These are phyloP conservation scores for Diplocarpon mali DNA, from an alignment of 2,329 filamentous ascomycete species.

Conservation along the genomic window DNA sequence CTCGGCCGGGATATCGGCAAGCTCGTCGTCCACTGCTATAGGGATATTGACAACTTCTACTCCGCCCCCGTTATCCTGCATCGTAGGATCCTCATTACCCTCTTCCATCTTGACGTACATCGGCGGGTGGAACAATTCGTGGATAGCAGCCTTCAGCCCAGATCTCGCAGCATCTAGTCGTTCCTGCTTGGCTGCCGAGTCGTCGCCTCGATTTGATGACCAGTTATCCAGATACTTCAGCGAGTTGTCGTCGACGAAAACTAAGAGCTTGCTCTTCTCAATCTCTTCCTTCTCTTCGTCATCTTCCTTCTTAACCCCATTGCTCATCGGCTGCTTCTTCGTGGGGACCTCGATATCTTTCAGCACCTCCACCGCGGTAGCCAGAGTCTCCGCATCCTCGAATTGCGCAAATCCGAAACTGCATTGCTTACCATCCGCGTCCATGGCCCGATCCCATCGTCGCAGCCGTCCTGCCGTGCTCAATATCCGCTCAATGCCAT, in stretches of 20 bases:
- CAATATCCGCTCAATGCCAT: slow-evolving; percentile 68
- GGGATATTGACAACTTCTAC: slow-evolving; percentile 87
- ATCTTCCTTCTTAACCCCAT: slow-evolving; percentile 31
- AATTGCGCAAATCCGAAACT: slow-evolving; percentile 94
- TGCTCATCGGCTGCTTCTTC: slow-evolving; percentile 54
- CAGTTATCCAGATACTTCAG: slow-evolving; percentile 78
- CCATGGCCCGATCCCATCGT: slow-evolving; percentile 74
- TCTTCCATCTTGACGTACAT: slow-evolving; percentile 39
- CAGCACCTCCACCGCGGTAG: slow-evolving; percentile 74
- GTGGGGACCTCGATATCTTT: slow-evolving; percentile 71
- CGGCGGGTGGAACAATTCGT: slow-evolving; percentile 60
- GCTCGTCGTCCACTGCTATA: slow-evolving; percentile 77
- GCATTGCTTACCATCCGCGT: slow-evolving; percentile 64
- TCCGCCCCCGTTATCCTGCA: slow-evolving; percentile 56
- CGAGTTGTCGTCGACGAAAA: slow-evolving; percentile 73
- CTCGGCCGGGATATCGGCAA: slow-evolving; percentile 89
- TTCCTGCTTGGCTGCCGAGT: slow-evolving; percentile 49
- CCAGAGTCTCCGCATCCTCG: slow-evolving; percentile 80
- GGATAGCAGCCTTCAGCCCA: slow-evolving; percentile 56
- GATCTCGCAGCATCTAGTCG: slow-evolving; percentile 59
- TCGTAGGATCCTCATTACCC: slow-evolving; percentile 54
- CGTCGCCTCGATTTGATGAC: slow-evolving; percentile 54
- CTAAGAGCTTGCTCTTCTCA: slow-evolving; percentile 59
- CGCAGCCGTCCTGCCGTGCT: slow-evolving; percentile 66
- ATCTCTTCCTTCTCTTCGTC: slow-evolving; percentile 31